phyloP scores from a whole-genome alignment of 345 rosid genomes.

The Gossypium longicalyx region DNA sequence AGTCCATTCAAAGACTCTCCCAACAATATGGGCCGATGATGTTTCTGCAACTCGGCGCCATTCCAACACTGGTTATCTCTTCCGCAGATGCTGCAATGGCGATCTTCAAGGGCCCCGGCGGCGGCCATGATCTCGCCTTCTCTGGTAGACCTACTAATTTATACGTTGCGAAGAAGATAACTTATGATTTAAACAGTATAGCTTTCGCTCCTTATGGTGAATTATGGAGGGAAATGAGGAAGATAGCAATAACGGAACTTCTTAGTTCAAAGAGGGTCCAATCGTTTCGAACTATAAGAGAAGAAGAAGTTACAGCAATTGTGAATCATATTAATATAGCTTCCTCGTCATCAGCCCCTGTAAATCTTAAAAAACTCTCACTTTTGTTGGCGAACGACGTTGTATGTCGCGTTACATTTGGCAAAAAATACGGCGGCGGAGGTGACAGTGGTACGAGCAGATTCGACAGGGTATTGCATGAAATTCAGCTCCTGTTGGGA shows the following conservation, averaged over 20 bases:
- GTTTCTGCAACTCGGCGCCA: constrained; percentile 40
- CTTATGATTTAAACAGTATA: constrained; percentile 23
- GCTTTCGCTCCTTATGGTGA: constrained; percentile 33
- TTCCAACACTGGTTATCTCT: constrained; percentile 38
- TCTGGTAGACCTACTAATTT: constrained; percentile 27
- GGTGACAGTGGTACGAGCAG: constrained; percentile 13
- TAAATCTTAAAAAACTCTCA: constrained; percentile 26
- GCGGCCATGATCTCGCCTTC: constrained; percentile 30
- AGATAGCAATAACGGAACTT: constrained; percentile 30
- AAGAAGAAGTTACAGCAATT: constrained; percentile 30
- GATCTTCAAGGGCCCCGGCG: constrained; percentile 18
- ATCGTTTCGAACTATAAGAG: constrained; percentile 26
- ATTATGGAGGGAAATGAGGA: constrained; percentile 33
- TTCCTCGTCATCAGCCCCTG: constrained; percentile 6
- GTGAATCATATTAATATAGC: constrained; percentile 11
- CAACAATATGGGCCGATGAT: constrained; percentile 32
- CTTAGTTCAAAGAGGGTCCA: constrained; percentile 36
- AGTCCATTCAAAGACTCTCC: constrained; percentile 27
- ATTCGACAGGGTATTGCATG: constrained; percentile 20
- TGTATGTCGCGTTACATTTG: constrained; percentile 32
- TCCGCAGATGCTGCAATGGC: constrained; percentile 32
- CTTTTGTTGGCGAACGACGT: constrained; percentile 23
- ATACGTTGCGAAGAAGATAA: constrained; percentile 16
- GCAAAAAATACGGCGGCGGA: constrained; percentile 18
- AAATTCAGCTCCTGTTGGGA: constrained; percentile 25